Base-by-base conservation (phyloP, 352 stramenopile genomes). In the Globisporangium takayamanum region DNA sequence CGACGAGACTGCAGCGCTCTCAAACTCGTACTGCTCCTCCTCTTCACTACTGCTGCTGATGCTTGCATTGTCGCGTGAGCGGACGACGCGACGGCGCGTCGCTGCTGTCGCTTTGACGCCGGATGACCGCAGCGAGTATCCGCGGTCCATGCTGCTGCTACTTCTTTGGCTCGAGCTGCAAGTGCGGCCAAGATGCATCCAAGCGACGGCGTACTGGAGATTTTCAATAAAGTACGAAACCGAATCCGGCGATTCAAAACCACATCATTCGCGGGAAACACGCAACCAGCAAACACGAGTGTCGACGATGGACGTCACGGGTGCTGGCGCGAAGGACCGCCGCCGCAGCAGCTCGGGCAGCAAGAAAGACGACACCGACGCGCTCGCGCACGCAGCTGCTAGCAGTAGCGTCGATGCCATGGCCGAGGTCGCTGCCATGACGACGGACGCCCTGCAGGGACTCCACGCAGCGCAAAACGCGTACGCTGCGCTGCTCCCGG, bases 401-500 rank as follows among this genome's bases (percentile, higher is more conserved):
- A 20, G 26, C 33, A 39, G 45, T 22, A 50, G 51, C 33, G 30
- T 60, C 39, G 52, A 52, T 5, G 50, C 44, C 10, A 44, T 67
- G 41, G 55, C 63, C 57, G 22, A 57, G 50, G 25, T 55, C 52
- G 53, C 53, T 5, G 59, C 36, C 8, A 63, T 58, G 57, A 63
- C 57, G 37, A 51, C 37, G 8, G 69, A 74, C 28, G 59, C 57
- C 33, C 62, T 72, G 26, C 59, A 71, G 41, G 64, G 46, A 15
- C 51, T 64, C 2, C 66, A 76, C 37, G 50, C 22, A 10, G 55
- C 64, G 28, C 59, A 69, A 68, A 53, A 72, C n/a, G 57, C 70
- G 41, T 87, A 86, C 55, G 60, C 79, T 57, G 76, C 67, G 53
- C 60, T 90, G 28, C 61, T 90, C 50, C 70, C 77, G 36, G 81